Conservation (phyloP, 1,139 yeast species). For the Pichia sp. region DNA sequence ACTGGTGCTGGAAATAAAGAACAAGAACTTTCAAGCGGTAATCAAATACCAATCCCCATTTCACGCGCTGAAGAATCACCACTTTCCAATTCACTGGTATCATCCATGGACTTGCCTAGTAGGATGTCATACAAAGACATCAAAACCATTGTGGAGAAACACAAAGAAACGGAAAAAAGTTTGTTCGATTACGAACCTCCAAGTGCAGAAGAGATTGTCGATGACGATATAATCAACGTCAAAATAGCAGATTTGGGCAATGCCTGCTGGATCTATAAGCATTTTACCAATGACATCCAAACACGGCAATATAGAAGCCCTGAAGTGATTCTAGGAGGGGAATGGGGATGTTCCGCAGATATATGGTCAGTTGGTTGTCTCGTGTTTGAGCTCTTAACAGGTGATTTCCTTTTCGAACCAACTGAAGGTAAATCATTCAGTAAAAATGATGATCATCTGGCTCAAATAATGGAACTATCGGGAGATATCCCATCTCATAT, state of each 20-base stretch:
- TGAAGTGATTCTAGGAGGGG: slow-evolving; percentile 59
- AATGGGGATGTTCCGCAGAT: slow-evolving; percentile 83
- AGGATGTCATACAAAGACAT: slow-evolving; percentile 21
- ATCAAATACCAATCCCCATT: slow-evolving; percentile 9
- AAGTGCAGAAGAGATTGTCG: slow-evolving; percentile 28
- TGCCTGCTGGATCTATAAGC: slow-evolving; percentile 68
- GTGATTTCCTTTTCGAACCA: slow-evolving; percentile 82
- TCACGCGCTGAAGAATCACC: slow-evolving; percentile 7
- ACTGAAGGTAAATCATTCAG: slow-evolving; percentile 55
- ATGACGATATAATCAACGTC: slow-evolving; percentile 38
- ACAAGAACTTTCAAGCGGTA: no score
- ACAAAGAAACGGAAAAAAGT: slow-evolving; percentile 17
- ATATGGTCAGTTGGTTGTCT: slow-evolving; percentile 83
- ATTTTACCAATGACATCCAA: slow-evolving; percentile 79
- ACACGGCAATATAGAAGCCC: slow-evolving; percentile 85
- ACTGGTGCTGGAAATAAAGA: neutral
- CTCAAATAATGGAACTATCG: slow-evolving; percentile 71
- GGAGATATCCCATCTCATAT: slow-evolving; percentile 53
- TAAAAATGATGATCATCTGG: slow-evolving; percentile 82
- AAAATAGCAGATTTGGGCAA: slow-evolving; percentile 85
- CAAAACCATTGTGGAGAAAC: slow-evolving; percentile 20
- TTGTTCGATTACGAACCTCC: slow-evolving; percentile 26
- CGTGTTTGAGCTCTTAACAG: slow-evolving; percentile 73
- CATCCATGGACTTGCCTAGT: slow-evolving; percentile 10
- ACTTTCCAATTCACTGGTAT: slow-evolving; percentile 11